Evolutionary conservation across 2,329 filamentous ascomycete species (phyloP), one percentile per base, ranked within the genome.

Genomic region (Fusarium oxysporum): DNA sequence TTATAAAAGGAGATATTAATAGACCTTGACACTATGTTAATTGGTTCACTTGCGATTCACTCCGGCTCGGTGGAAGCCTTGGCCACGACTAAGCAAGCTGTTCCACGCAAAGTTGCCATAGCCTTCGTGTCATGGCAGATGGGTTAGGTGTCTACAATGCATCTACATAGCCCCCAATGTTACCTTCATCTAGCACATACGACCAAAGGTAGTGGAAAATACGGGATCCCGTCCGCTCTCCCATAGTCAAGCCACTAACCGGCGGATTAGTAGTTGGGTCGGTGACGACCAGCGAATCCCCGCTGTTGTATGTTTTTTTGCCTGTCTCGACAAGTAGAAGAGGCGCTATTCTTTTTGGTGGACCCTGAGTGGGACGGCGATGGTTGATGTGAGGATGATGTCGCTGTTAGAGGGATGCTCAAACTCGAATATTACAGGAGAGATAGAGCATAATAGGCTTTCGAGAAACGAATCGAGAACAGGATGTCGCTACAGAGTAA

Each of bases 181-280:
- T 2, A 33, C 28, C 1, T 0, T 0, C 1, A 3, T 5, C 4
- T 35, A 28, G 9, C 21, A 58, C 43, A 58, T 58, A 58, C 55
- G 55, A 65, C 62, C 62, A 65, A 4, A 65, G 60, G 45, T 65
- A 43, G 47, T 33, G 43, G 62, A 65, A 44, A 65, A 65, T 45
- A 47, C 62, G 59, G 62, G 62, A 65, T 65, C 62, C 62, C 59
- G 62, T 65, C 40, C 33, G 59, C 62, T 65, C 47, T 65, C 59
- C 62, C 47, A 65, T 65, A 64, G 59, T 47, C 23, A 64, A 64
- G 62, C 62, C 41, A 37, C 58, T 62, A 65, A 64, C 38, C 45
- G 62, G 45, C 62, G 47, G 59, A 64, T 65, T 64, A 65, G 59
- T 64, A 65, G 59, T 64, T 65, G 47, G 62, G 59, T 65, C 59